Percentiles rank a stretch among this genome's conserved stretches.
phyloP scores from a whole-genome alignment of 2,329 filamentous ascomycete species.

The Monosporascus sp. region DNA sequence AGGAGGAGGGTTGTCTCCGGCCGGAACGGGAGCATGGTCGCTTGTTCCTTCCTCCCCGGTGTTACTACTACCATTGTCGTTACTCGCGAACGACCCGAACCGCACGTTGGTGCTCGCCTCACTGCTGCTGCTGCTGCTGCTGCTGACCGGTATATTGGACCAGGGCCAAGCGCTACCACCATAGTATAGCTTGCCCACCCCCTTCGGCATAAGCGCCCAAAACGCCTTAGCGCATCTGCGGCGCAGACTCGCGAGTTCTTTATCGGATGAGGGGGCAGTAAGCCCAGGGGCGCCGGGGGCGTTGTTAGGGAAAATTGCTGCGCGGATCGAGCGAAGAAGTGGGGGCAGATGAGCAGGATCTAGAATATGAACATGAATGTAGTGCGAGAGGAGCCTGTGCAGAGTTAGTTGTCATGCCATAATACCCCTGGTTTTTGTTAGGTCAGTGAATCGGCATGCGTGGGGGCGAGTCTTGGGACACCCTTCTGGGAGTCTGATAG shows the following conservation, averaged over 20 bases:
- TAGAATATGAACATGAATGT: slow-evolving; percentile 52
- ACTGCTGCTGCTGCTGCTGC: slow-evolving; percentile 15
- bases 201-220: slow-evolving; percentile 42
- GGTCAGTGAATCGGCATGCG: slow-evolving; percentile 9
- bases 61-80: slow-evolving; percentile 14
- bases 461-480: slow-evolving; percentile 19
- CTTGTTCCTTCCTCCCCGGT: slow-evolving; percentile 20
- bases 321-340: slow-evolving; percentile 66
- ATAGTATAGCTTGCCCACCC: slow-evolving; percentile 47
- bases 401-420: slow-evolving; percentile 18
- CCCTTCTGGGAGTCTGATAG: slow-evolving; percentile 3
- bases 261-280: slow-evolving; percentile 53
- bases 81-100: slow-evolving; percentile 22
- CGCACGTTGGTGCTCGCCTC: slow-evolving; percentile 24
- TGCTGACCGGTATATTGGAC: slow-evolving; percentile 20
- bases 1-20: not conserved
- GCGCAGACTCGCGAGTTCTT: slow-evolving; percentile 57
- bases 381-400: slow-evolving; percentile 53
- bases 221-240: slow-evolving; percentile 60
- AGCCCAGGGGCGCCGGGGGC: slow-evolving; percentile 60
- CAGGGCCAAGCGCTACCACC: slow-evolving; percentile 29
- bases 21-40: slow-evolving; percentile 15
- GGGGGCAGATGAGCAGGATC: slow-evolving; percentile 60
- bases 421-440: not conserved
- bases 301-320: slow-evolving; percentile 82